Conservation (phyloP, 2,329 filamentous ascomycete genomes). For the Sporothrix pseudoabietina region DNA sequence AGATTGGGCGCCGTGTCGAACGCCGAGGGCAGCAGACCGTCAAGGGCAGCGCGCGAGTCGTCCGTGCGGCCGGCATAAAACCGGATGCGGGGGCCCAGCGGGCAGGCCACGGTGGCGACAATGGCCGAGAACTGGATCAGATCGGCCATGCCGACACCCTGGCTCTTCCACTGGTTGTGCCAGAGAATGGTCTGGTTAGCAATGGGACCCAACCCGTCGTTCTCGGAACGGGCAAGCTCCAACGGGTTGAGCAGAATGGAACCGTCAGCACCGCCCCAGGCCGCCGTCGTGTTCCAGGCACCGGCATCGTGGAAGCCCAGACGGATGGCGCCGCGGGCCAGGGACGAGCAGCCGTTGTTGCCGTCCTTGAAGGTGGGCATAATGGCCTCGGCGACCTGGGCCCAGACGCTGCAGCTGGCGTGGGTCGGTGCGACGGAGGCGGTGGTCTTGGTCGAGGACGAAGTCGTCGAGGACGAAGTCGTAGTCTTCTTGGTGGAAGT, state of each 20-base stretch:
- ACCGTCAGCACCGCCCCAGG: conserved; percentile 49
- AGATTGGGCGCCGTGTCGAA: conserved; percentile 47
- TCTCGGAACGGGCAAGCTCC: conserved; percentile 52
- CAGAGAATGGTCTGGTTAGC: conserved; percentile 44
- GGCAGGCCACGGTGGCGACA: conserved; percentile 53
- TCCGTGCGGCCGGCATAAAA: conserved; percentile 44
- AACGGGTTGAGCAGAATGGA: conserved; percentile 48
- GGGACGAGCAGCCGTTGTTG: conserved; percentile 43
- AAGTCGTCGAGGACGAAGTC: neutral
- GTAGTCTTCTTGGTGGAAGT: neutral
- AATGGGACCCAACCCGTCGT: conserved; percentile 50
- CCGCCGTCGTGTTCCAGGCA: conserved; percentile 45
- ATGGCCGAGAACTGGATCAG: conserved; percentile 49
- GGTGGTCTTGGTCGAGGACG: neutral
- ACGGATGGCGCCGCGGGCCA: conserved; percentile 49
- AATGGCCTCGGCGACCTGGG: conserved; percentile 44
- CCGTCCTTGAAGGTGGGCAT: conserved; percentile 40
- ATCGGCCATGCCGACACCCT: conserved; percentile 46
- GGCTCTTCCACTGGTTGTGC: conserved; percentile 49
- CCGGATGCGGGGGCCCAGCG: conserved; percentile 52
- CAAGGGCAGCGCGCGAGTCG: conserved; percentile 5
- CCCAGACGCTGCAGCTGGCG: conserved; percentile 44
- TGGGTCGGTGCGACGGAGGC: neutral
- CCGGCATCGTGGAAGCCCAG: conserved; percentile 52
- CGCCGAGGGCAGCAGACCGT: conserved; percentile 49